Evolutionary conservation across 83 land plant species (phyloP), one percentile per base, ranked within the genome.

Genomic region (Diphasiastrum complanatum): DNA sequence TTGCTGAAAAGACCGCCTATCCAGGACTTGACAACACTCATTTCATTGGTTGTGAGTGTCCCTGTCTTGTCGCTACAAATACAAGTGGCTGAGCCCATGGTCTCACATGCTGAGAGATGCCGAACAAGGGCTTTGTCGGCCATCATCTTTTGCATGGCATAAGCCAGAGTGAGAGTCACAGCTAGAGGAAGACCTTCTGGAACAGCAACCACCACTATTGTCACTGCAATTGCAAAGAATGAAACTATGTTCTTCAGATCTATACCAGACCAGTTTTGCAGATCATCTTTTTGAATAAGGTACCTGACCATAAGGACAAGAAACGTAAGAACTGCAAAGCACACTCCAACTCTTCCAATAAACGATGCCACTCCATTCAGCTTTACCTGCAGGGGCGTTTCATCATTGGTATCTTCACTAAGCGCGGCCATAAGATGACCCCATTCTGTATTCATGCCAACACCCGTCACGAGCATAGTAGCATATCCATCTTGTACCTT

Each of bases 61-160:
- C 76, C 76, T n/a, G 76, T 73, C 51, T 73, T 73, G 59, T 73
- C 76, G 43, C 75, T 65, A 50, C 70, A 66, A 25, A 72, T 72
- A n/a, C 71, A 65, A 22, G 75, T 65, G 11, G 75, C 73, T 4
- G 75, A 72, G 16, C 75, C 75, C 75, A 72, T 72, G 18, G 75
- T 72, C 47, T 72, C 75, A 58, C 75, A 72, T 8, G 75, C 75
- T 23, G 75, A 55, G 11, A 72, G 64, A 32, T 72, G 75, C 3
- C 76, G 65, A 31, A 73, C 76, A 29, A 73, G 73, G 30, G 76
- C 76, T 61, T 73, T 73, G 27, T 73, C 72, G 14, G 23, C 31
- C 71, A 73, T 73, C 76, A 73, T 73, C 45, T 67, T 71, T 53
- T 60, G 66, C 76, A 73, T 73, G 31, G 76, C 76, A 61, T 54